These are phyloP conservation scores for Calocybe indica DNA, from an alignment of 768 basidiomycete genomes.

Conservation along the genomic window DNA sequence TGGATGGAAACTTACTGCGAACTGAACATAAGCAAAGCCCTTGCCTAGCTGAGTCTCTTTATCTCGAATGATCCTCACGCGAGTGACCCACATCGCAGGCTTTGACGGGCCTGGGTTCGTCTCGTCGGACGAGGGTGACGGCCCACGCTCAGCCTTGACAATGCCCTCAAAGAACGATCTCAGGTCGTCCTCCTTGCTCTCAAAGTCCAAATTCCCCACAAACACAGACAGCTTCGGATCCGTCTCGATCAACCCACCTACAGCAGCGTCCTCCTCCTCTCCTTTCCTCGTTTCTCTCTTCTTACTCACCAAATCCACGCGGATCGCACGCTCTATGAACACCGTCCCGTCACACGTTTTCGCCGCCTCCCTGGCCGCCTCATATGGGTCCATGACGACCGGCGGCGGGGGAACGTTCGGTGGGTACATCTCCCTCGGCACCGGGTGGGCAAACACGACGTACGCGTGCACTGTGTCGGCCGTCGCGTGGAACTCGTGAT, in stretches of 20 bases:
- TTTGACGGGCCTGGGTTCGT: slow-evolving; percentile 19
- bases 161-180: slow-evolving; percentile 81
- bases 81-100: slow-evolving; percentile 60
- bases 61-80: slow-evolving; percentile 86
- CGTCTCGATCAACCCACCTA: slow-evolving; percentile 23
- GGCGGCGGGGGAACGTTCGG: slow-evolving; percentile 46
- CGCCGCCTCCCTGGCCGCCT: slow-evolving; percentile 58
- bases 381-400: slow-evolving; percentile 56
- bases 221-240: slow-evolving; percentile 86
- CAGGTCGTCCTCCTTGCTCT: slow-evolving; percentile 85
- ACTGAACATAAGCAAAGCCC: slow-evolving; percentile 92
- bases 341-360: slow-evolving; percentile 57
- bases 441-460: slow-evolving; percentile 79
- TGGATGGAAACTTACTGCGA: slow-evolving; percentile 50
- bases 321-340: slow-evolving; percentile 74
- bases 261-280: slow-evolving; percentile 13
- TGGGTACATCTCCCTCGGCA: slow-evolving; percentile 32
- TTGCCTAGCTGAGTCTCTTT: slow-evolving; percentile 91
- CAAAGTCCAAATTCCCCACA: slow-evolving; percentile 91
- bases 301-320: slow-evolving; percentile 64
- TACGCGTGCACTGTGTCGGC: slow-evolving; percentile 82
- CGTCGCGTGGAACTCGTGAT: slow-evolving; percentile 79
- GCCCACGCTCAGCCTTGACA: slow-evolving; percentile 64
- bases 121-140: slow-evolving; percentile 21
- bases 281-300: slow-evolving; percentile 8